Base-by-base conservation (phyloP, 1,284 basidiomycete genomes). In the Sanguinoderma infundibulare region DNA sequence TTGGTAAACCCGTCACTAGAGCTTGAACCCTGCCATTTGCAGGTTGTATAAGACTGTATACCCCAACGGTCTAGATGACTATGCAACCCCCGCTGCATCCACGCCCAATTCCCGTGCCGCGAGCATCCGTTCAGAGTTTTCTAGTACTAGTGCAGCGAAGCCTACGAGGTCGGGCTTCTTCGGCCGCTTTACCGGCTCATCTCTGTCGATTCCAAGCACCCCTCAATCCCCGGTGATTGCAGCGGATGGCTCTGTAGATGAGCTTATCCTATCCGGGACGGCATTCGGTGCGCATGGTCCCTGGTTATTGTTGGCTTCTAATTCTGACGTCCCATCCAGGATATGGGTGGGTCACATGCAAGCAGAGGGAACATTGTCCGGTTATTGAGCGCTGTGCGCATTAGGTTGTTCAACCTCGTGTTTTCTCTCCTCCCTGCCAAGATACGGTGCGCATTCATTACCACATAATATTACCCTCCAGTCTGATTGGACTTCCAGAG, bases 1-100 rank as follows among this genome's bases (percentile, higher is more conserved):
- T 10, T 34, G 30, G 36, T 26, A 14, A 59, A 61, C 53, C 52
- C 53, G 44, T 26, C 51, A 47, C 40, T 30, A 44, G 26, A 58
- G 34, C 59, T 57, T 55, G 9, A 51, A 34, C 53, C 24, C 28
- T 46, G n/a, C 9, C 28, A 38, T 54, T 17, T 42, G 12, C 60
- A 91, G 87, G 72, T 75, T 92, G 7, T 92, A 85, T 77, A 92
- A 89, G 72, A 83, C 81, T 4, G 83, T 92, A 30, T 93, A 89
- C 66, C 91, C 91, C 0, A 76, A 79, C 30, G 90, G 90, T 4
- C 72, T 92, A 2, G 83, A 86, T 39, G 72, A 74, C 2, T 83
- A 82, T 67, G 69, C 75, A 7, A 85, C 84, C 0, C 84, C 84
- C 28, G 76, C 80, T 12, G 69, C 82, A 0, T 80, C 83, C 1